These are phyloP conservation scores for Dictyophora rubrovolvata DNA, from an alignment of 768 basidiomycete genomes.

Conservation along the genomic window DNA sequence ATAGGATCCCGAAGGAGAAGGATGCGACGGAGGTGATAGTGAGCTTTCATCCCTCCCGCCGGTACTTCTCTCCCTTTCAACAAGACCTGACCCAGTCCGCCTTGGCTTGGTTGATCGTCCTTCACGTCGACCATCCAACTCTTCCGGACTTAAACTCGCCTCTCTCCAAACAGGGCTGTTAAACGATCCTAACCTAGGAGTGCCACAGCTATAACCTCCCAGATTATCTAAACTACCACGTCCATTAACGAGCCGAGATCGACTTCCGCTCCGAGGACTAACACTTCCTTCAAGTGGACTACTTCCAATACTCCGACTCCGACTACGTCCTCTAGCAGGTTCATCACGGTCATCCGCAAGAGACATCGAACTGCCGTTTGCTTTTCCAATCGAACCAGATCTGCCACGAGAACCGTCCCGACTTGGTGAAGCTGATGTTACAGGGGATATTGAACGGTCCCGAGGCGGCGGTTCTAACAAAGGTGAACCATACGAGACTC, in stretches of 20 bases:
- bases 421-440: not conserved
- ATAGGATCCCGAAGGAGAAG: not conserved
- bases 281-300: slow-evolving; percentile 4
- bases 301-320: slow-evolving; percentile 4
- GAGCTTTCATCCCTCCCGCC: not conserved
- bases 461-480: slow-evolving; percentile 4
- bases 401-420: not conserved
- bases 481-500: not conserved
- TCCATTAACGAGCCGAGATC: not conserved
- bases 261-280: slow-evolving; percentile 4
- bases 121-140: slow-evolving; percentile 3
- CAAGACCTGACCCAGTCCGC: not conserved
- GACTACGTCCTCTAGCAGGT: slow-evolving; percentile 3
- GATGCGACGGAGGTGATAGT: not conserved
- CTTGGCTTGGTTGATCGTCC: not conserved
- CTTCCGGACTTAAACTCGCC: slow-evolving; percentile 21
- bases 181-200: slow-evolving; percentile 33
- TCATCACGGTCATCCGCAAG: slow-evolving; percentile 6
- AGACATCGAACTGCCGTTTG: not conserved
- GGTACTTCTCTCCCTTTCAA: not conserved
- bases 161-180: slow-evolving; percentile 14
- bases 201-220: slow-evolving; percentile 26
- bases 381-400: not conserved
- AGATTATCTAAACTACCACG: slow-evolving; percentile 9
- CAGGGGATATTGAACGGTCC: slow-evolving; percentile 4